phyloP scores from a whole-genome alignment of 768 basidiomycete species.

The Lanmaoa rubissima region DNA sequence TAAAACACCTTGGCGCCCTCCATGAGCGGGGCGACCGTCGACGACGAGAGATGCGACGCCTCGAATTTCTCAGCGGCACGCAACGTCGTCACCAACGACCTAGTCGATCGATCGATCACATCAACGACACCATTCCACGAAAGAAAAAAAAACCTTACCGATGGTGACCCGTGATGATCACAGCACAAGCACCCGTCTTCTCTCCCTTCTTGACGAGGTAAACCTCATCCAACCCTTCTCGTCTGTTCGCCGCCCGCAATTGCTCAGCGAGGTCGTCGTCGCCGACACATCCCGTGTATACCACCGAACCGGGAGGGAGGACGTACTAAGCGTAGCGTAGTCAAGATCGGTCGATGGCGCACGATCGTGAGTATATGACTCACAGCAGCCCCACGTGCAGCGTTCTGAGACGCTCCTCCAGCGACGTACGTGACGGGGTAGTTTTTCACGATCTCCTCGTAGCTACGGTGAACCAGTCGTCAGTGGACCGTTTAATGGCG shows the following conservation, averaged over 20 bases:
- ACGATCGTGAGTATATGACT: slow-evolving; percentile 29
- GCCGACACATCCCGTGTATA: slow-evolving; percentile 93
- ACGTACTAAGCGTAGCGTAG: slow-evolving; percentile 60
- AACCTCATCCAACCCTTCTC: slow-evolving; percentile 83
- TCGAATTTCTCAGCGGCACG: slow-evolving; percentile 90
- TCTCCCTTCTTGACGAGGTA: slow-evolving; percentile 87
- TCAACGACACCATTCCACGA: neutral
- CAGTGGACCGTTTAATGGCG: neutral
- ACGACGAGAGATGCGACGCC: slow-evolving; percentile 72
- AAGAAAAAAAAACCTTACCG: slow-evolving; percentile 51
- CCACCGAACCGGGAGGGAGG: slow-evolving; percentile 83
- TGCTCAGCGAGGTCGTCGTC: slow-evolving; percentile 90
- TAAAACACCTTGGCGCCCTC: slow-evolving; percentile 85
- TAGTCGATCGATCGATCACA: slow-evolving; percentile 25
- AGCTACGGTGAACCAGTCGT: slow-evolving; percentile 46
- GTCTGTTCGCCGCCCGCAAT: slow-evolving; percentile 84
- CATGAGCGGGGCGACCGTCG: slow-evolving; percentile 72
- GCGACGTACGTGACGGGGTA: slow-evolving; percentile 87
- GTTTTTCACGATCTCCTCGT: slow-evolving; percentile 80
- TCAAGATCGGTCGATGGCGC: neutral
- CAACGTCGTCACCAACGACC: slow-evolving; percentile 90
- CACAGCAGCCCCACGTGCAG: slow-evolving; percentile 95
- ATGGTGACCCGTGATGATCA: slow-evolving; percentile 90
- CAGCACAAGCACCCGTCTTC: slow-evolving; percentile 95
- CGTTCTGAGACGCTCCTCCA: slow-evolving; percentile 95